phyloP scores from a whole-genome alignment of 352 stramenopile genomes.

The Pythium plurisporium region DNA sequence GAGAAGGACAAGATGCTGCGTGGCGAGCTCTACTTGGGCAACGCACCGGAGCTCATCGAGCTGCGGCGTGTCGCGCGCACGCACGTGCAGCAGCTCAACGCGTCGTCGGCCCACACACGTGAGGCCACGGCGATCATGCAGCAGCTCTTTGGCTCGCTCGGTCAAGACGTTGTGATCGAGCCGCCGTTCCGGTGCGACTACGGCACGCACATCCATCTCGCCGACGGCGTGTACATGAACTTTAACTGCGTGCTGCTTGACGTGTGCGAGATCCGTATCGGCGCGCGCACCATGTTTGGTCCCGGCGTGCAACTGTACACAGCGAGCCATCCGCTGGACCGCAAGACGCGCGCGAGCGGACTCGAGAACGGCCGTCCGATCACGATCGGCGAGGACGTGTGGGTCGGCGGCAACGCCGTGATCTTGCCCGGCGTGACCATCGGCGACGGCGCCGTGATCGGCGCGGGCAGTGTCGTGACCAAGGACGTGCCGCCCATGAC shows the following conservation, averaged over 20 bases:
- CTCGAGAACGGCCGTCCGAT: constrained; percentile 60
- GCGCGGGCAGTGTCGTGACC: constrained; percentile 78
- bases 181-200: constrained; percentile 89
- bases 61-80: constrained; percentile 28
- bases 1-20: constrained; percentile 63
- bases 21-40: constrained; percentile 47
- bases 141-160: constrained; percentile 40
- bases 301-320: constrained; percentile 79
- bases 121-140: constrained; percentile 26
- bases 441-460: constrained; percentile 59
- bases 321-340: constrained; percentile 70
- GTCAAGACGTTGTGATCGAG: constrained; percentile 53
- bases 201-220: constrained; percentile 76
- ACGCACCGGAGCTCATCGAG: constrained; percentile 33
- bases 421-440: constrained; percentile 71
- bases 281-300: constrained; percentile 62
- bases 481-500: constrained; percentile 65
- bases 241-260: constrained; percentile 87
- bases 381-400: constrained; percentile 81
- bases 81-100: constrained; percentile 42
- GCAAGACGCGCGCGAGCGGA: constrained; percentile 31
- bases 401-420: constrained; percentile 76
- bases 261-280: constrained; percentile 74
- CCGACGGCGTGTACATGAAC: constrained; percentile 82
- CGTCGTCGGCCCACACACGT: constrained; percentile 18